Evolutionary conservation across 768 basidiomycete genomes (phyloP), one percentile per base, ranked within the genome.

Genomic region (Boletus eberwhitei): DNA sequence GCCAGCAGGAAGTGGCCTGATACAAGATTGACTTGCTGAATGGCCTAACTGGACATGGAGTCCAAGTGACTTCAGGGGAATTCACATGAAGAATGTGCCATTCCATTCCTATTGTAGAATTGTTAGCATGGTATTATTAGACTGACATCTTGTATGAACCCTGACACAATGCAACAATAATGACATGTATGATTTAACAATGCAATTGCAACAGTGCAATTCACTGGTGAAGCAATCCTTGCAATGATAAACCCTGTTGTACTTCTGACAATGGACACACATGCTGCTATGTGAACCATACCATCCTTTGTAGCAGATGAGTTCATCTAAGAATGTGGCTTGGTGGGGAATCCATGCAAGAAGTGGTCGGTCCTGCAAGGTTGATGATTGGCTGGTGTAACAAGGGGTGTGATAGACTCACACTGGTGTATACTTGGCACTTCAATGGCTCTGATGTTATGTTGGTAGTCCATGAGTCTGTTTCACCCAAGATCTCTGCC

Each of bases 41-140:
- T 71, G 68, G 0, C 68, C 69, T 29, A 70, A 54, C 22, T 67
- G 67, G 4, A 67, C 36, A 2, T 50, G 53, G 2, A 70, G 50
- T 2, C 70, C 67, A 2, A 70, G n/a, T 1, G 29, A 24, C 35
- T 65, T 67, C 8, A 70, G 54, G 8, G 48, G 36, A 1, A 50
- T 38, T 5, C 38, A 24, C 26, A 55, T 39, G 19, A 66, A 70
- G 38, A 53, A 65, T 8, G 29, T 5, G 1, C 58, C 55, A 48
- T 55, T 59, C 64, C 68, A 70, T 19, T 53, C 14, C 52, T 57
- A n/a, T n/a, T n/a, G 37, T 32, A 2, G 14, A 36, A 5, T 5
- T 38, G 13, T 54, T 1, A 32, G 16, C 24, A 1, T 13, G 9
- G 6, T 16, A n/a, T 16, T 35, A 56, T n/a, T 22, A 16, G 14